Percentiles rank a stretch among this genome's conserved stretches.
Conservation (phyloP, 177 flowering plant genomes). For the Vitis hybrid region DNA sequence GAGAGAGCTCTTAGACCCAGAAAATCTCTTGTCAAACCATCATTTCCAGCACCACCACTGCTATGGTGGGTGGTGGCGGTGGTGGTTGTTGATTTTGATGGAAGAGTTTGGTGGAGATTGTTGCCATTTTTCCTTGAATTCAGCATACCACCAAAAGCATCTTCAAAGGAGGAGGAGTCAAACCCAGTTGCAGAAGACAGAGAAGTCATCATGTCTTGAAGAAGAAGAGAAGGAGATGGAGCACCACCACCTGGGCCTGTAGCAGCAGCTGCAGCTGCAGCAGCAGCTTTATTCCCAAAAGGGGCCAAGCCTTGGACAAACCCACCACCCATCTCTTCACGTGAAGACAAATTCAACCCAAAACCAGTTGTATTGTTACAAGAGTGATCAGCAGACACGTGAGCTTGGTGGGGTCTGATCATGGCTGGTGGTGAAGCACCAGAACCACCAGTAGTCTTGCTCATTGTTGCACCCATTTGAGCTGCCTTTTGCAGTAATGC, state of each 20-base stretch:
- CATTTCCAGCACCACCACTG: slow-evolving; percentile 31
- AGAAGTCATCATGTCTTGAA: slow-evolving; percentile 62
- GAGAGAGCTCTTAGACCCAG: slow-evolving; percentile 77
- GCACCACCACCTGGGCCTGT: slow-evolving; percentile 13
- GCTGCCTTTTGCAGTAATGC: slow-evolving; percentile 96
- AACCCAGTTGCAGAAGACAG: slow-evolving; percentile 38
- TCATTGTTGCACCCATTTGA: slow-evolving; percentile 81
- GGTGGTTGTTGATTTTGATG: slow-evolving; percentile 1
- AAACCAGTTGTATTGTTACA: slow-evolving; percentile 31
- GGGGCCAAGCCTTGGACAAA: slow-evolving; percentile 37
- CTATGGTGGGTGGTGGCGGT: slow-evolving; percentile 1
- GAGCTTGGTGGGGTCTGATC: slow-evolving; percentile 43
- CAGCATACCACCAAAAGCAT: slow-evolving; percentile 50
- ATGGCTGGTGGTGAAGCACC: slow-evolving; percentile 20
- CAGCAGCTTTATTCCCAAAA: slow-evolving; percentile 50
- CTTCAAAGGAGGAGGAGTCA: slow-evolving; percentile 47
- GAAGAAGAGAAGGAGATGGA: slow-evolving; percentile 20
- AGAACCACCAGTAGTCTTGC: slow-evolving; percentile 21
- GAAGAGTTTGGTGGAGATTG: not conserved
- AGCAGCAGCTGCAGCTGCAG: slow-evolving; percentile 1
- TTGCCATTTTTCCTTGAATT: slow-evolving; percentile 25
- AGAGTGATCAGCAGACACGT: slow-evolving; percentile 37
- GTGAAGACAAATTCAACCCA: slow-evolving; percentile 56
- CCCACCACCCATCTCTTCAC: slow-evolving; percentile 38
- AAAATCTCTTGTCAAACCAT: slow-evolving; percentile 81